Evolutionary conservation across 345 rosid species (phyloP).

Genomic region (Salix koriyanagi): DNA sequence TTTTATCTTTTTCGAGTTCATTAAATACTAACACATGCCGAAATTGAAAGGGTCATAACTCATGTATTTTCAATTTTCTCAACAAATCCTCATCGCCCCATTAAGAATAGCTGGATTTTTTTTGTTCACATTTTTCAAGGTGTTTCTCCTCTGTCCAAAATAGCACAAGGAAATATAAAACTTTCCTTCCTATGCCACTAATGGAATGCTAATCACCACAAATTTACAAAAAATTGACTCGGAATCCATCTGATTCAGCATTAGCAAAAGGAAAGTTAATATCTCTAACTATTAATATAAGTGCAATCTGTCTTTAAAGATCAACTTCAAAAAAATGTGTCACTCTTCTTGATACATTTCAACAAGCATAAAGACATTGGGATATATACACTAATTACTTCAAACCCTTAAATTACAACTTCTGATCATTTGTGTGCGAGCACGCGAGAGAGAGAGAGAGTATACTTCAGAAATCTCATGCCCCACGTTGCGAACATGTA

Average conservation of each 20-base stretch:
- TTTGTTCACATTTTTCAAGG: neutral
- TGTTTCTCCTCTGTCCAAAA: neutral
- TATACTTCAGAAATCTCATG: conserved; percentile 93
- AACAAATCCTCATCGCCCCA: neutral
- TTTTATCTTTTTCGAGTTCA: neutral
- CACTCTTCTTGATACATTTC: neutral
- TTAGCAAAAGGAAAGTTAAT: neutral
- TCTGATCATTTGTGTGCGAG: neutral
- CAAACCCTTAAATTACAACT: neutral
- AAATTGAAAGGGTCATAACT: neutral
- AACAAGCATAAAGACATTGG: neutral
- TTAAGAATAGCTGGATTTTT: neutral
- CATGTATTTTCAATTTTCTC: neutral
- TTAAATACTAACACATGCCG: neutral
- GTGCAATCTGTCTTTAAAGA: neutral
- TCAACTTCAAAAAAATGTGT: neutral
- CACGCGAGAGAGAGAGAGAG: neutral
- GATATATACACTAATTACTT: neutral
- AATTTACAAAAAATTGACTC: neutral
- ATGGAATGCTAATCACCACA: neutral
- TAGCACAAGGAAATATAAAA: neutral
- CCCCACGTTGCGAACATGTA: conserved; percentile 96
- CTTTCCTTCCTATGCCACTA: neutral
- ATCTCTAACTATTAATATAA: neutral
- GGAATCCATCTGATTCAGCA: no score